These are phyloP conservation scores for Mrakia frigida DNA, from an alignment of 768 basidiomycete species.

Conservation along the genomic window DNA sequence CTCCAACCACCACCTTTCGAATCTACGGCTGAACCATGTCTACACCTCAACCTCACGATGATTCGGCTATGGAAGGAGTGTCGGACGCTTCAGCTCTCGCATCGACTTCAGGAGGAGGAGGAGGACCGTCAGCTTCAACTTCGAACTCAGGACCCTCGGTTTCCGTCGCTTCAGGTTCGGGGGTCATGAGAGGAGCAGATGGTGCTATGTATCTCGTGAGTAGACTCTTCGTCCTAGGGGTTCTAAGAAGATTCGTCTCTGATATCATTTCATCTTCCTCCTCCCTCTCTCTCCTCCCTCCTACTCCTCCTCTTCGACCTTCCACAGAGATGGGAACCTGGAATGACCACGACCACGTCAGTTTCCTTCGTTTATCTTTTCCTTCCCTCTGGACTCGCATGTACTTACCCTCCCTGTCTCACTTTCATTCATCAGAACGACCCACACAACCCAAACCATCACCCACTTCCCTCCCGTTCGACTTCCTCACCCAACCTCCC, in stretches of 20 bases:
- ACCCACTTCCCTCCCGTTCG: conserved; percentile 31
- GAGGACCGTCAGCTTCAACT: neutral
- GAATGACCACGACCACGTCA: conserved; percentile 30
- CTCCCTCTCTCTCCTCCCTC: neutral
- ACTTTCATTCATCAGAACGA: conserved; percentile 9
- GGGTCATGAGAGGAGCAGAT: conserved; percentile 25
- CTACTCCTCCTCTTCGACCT: too few species aligned
- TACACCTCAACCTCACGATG: neutral
- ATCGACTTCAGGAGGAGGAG: neutral
- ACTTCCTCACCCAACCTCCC: conserved; percentile 19
- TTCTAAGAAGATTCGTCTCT: neutral
- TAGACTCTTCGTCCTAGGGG: neutral
- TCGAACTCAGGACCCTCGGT: neutral
- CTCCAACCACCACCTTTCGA: neutral
- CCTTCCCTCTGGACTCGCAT: neutral
- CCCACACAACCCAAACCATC: conserved; percentile 27
- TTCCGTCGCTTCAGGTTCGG: conserved; percentile 3
- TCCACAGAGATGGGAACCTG: conserved; percentile 30
- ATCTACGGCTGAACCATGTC: neutral
- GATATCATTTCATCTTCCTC: neutral
- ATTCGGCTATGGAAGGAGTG: neutral
- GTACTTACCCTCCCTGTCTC: neutral
- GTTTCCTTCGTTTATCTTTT: neutral
- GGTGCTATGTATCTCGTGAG: conserved; percentile 31
- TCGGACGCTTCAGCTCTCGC: neutral